Percentiles rank a stretch among this genome's conserved stretches.
phyloP scores from a whole-genome alignment of 352 stramenopile genomes.

The Phytopythium mirpurense region DNA sequence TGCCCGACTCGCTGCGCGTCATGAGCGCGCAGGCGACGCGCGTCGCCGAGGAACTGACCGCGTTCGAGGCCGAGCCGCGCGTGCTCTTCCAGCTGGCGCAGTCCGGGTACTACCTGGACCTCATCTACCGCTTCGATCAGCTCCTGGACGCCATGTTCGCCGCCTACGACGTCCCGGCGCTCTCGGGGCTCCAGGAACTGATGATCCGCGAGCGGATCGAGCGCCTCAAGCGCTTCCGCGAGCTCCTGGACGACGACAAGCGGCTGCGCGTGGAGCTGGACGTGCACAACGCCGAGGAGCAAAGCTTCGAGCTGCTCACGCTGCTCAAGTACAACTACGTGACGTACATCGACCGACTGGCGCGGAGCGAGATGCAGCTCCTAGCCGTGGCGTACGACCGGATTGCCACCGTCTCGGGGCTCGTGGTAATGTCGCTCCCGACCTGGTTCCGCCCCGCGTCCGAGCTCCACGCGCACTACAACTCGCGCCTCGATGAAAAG shows the following conservation, averaged over 20 bases:
- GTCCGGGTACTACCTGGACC: conserved; percentile 3
- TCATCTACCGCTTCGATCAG: conserved; percentile 6
- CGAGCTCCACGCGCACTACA: conserved; percentile 1
- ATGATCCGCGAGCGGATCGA: conserved; percentile 4
- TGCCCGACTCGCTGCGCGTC: conserved; percentile 1
- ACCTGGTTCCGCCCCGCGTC: neutral
- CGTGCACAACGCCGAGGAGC: neutral
- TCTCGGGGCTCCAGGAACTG: neutral
- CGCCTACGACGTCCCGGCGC: conserved; percentile 1
- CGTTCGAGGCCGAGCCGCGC: conserved; percentile 1
- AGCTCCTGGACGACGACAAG: conserved; percentile 4
- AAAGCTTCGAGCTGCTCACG: conserved; percentile 4
- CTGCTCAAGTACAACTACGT: conserved; percentile 4
- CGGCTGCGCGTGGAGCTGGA: conserved; percentile 1
- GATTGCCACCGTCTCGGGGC: neutral
- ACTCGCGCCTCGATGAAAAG: neutral
- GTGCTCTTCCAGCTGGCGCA: conserved; percentile 2
- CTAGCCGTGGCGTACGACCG: neutral
- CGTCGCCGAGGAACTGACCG: neutral
- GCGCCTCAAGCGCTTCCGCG: neutral
- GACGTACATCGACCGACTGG: neutral
- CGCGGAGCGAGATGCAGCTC: conserved; percentile 1
- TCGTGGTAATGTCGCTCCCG: conserved; percentile 2
- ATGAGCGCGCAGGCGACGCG: neutral
- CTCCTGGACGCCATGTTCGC: conserved; percentile 4